Evolutionary conservation across 2,329 filamentous ascomycete genomes (phyloP).

Genomic region (Arthrobotrys iridis): DNA sequence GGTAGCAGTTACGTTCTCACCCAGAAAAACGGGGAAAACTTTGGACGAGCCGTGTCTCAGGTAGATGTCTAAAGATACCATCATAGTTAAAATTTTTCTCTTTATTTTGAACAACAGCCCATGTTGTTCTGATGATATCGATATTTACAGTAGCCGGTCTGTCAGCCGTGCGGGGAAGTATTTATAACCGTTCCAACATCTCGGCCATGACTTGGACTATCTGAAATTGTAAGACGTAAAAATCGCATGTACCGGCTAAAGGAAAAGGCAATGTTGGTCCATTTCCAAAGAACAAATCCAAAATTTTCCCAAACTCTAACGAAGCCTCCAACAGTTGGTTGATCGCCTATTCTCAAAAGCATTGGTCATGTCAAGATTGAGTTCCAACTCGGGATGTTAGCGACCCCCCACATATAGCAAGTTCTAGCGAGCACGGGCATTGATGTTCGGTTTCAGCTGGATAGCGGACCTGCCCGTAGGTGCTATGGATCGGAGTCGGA

Average conservation of each 20-base stretch:
- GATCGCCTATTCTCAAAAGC: background rate
- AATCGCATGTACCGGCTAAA: conserved; percentile 29
- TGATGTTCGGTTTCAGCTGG: background rate
- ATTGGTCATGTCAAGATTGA: background rate
- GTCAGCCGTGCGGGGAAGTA: conserved; percentile 18
- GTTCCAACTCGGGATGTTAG: conserved; percentile 11
- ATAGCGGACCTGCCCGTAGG: background rate
- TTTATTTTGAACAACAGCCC: conserved; percentile 20
- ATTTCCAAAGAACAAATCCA: background rate
- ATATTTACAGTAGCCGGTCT: conserved; percentile 20
- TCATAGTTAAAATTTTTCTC: background rate
- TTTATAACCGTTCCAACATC: conserved; percentile 43
- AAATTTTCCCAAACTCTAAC: conserved; percentile 9
- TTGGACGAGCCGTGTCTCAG: conserved; percentile 48
- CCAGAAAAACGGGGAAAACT: background rate
- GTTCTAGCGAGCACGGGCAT: conserved; percentile 20
- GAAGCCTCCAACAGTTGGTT: conserved; percentile 9
- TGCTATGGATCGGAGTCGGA: conserved; percentile 36
- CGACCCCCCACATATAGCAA: conserved; percentile 13
- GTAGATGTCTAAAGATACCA: conserved; percentile 26
- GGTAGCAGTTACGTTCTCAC: background rate
- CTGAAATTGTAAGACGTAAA: background rate
- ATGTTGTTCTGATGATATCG: conserved; percentile 24
- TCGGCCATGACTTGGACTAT: background rate
- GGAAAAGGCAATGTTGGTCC: conserved; percentile 10